Conservation (phyloP, 306 rosid genomes). For the Comarum palustre region DNA sequence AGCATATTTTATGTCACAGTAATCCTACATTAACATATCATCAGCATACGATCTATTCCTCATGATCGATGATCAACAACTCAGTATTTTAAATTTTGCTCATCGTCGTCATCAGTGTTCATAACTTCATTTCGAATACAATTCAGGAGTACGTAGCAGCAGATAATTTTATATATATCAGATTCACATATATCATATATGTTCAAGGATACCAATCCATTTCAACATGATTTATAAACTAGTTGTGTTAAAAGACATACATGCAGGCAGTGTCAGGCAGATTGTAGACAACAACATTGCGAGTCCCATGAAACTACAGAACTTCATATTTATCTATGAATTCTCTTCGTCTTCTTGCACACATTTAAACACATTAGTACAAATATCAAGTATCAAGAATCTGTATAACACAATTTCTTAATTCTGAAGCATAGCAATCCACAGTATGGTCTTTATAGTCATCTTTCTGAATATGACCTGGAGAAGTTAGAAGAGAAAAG, state of each 20-base stretch:
- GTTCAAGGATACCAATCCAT: background rate
- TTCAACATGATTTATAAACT: background rate
- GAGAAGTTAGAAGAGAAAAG: background rate
- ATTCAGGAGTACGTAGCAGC: no score
- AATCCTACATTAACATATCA: no score
- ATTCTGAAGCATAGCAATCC: background rate
- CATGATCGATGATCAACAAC: no score
- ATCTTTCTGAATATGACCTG: background rate
- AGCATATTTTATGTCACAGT: no score
- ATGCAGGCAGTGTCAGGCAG: background rate
- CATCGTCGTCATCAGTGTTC: background rate
- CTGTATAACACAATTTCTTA: constrained; percentile 1
- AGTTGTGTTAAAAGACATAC: background rate
- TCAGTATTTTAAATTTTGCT: no score
- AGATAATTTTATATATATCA: background rate
- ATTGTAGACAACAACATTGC: background rate
- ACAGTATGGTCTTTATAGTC: background rate
- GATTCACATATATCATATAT: background rate
- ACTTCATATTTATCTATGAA: background rate
- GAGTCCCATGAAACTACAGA: background rate
- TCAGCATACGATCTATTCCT: no score
- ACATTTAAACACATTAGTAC: background rate
- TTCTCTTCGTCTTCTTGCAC: background rate
- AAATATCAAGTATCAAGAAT: constrained; percentile 7
- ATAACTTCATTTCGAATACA: no score